phyloP scores from a whole-genome alignment of 371 early-diverging fungal species.

The Haplosporangium sp. region DNA sequence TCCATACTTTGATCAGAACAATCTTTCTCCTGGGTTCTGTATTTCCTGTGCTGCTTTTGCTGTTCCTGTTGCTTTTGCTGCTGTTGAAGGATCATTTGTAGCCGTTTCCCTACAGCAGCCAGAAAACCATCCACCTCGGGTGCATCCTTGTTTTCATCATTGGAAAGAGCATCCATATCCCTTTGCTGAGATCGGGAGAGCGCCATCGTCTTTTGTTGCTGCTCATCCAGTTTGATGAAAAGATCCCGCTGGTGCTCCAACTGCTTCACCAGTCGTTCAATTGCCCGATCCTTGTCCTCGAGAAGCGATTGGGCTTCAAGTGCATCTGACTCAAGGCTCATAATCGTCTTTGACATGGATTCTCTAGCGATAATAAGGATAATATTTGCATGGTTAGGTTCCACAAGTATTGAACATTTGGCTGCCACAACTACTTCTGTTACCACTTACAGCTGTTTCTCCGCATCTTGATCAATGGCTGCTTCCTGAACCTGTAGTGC shows the following conservation, averaged over 20 bases:
- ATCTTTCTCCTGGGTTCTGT: not conserved
- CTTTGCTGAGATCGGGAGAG: slow-evolving; percentile 40
- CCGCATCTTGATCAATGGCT: slow-evolving; percentile 13
- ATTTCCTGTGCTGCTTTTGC: slow-evolving; percentile 6
- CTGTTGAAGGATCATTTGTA: slow-evolving; percentile 31
- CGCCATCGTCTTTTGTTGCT: slow-evolving; percentile 41
- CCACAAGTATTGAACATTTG: not conserved
- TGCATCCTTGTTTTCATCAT: not conserved
- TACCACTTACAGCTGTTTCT: slow-evolving; percentile 37
- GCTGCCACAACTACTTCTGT: too few species aligned
- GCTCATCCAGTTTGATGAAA: slow-evolving; percentile 43
- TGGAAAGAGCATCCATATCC: slow-evolving; percentile 12
- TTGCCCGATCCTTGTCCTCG: slow-evolving; percentile 49
- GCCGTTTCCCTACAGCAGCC: slow-evolving; percentile 12
- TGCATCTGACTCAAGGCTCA: slow-evolving; percentile 37
- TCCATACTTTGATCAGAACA: not conserved
- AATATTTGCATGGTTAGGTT: not conserved
- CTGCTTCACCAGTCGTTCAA: slow-evolving; percentile 48
- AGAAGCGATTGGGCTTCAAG: slow-evolving; percentile 42
- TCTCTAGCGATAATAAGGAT: slow-evolving; percentile 12
- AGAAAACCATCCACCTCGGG: slow-evolving; percentile 19
- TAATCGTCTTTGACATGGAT: slow-evolving; percentile 37
- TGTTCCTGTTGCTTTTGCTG: slow-evolving; percentile 25
- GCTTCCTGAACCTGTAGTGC: slow-evolving; percentile 29
- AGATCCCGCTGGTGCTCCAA: slow-evolving; percentile 45